phyloP scores from a whole-genome alignment of 208 protist genomes.

The Trypanosoma conorhini region DNA sequence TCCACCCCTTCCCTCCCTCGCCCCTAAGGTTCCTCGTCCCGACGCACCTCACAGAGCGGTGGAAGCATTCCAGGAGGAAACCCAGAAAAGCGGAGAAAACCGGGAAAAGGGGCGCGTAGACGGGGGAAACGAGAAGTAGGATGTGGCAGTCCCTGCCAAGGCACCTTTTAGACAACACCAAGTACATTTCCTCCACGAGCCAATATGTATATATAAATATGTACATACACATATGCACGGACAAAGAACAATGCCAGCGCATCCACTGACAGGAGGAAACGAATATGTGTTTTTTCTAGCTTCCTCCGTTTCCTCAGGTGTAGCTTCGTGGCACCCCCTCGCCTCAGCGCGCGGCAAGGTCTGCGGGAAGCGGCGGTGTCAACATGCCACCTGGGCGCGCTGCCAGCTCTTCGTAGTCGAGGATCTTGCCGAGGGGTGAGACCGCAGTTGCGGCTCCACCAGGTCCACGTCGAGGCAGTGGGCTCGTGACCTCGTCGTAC shows the following conservation, averaged over 20 bases:
- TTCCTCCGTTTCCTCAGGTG: not conserved
- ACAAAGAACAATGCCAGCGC: not conserved
- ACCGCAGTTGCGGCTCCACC: not conserved
- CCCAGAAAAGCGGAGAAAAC: too few relatives aligned
- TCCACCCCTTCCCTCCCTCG: too few relatives aligned
- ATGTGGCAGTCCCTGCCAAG: too few relatives aligned
- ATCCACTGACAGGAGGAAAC: not conserved
- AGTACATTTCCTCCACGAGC: too few relatives aligned
- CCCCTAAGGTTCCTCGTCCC: too few relatives aligned
- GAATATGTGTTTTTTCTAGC: not conserved
- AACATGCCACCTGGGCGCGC: conserved; percentile 21
- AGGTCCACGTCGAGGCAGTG: not conserved
- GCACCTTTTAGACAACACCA: too few relatives aligned
- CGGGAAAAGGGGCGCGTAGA: too few relatives aligned
- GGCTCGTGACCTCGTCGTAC: conserved; percentile 18
- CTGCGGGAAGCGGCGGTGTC: conserved; percentile 18
- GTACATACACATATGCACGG: too few relatives aligned
- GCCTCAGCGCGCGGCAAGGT: conserved; percentile 9
- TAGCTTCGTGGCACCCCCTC: not conserved
- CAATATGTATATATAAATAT: too few relatives aligned
- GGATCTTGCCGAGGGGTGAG: not conserved
- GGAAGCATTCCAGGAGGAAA: too few relatives aligned
- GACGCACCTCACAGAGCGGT: too few relatives aligned
- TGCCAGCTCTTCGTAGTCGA: not conserved
- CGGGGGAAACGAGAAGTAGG: too few relatives aligned